Evolutionary conservation across 1,284 basidiomycete species (phyloP).

Genomic region (Rhizoctonia solani): DNA sequence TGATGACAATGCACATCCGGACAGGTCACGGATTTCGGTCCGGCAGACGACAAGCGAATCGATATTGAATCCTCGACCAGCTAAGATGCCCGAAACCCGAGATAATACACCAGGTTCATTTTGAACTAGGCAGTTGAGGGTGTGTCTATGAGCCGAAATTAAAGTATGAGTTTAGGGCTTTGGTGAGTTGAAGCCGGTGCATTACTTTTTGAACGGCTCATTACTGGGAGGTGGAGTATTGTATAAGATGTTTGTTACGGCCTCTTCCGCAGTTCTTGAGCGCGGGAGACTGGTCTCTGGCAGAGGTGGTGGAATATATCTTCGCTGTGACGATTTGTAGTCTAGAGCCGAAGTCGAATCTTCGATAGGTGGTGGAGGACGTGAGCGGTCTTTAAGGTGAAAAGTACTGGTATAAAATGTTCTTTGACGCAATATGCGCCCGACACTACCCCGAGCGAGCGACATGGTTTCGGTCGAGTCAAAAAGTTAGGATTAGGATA

Average conservation of each 20-base stretch:
- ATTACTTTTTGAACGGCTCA: conserved; percentile 93
- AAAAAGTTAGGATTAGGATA: conserved; percentile 7
- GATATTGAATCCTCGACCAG: conserved; percentile 97
- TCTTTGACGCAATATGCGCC: background rate
- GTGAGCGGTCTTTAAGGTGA: conserved; percentile 19
- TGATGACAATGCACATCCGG: conserved; percentile 98
- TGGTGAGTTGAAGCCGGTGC: too few relatives aligned
- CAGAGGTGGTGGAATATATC: conserved; percentile 37
- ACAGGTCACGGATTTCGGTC: conserved; percentile 96
- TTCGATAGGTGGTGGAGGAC: conserved; percentile 61
- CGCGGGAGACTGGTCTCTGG: conserved; percentile 65
- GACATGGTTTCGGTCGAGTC: conserved; percentile 27
- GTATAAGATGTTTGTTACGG: conserved; percentile 93
- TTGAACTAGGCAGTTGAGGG: conserved; percentile 98
- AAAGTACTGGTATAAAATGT: background rate
- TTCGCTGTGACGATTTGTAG: conserved; percentile 52
- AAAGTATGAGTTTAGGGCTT: background rate
- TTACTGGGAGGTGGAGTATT: conserved; percentile 92
- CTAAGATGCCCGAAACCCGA: conserved; percentile 95
- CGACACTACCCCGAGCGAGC: conserved; percentile 4
- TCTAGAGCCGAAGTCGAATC: conserved; percentile 83
- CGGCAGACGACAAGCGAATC: conserved; percentile 98
- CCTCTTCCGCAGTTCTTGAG: conserved; percentile 84
- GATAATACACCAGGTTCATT: conserved; percentile 99
- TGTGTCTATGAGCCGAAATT: conserved; percentile 63